Evolutionary conservation across 2,329 filamentous ascomycete species (phyloP), one percentile per base, ranked within the genome.

Genomic region (Curvularia lunata): DNA sequence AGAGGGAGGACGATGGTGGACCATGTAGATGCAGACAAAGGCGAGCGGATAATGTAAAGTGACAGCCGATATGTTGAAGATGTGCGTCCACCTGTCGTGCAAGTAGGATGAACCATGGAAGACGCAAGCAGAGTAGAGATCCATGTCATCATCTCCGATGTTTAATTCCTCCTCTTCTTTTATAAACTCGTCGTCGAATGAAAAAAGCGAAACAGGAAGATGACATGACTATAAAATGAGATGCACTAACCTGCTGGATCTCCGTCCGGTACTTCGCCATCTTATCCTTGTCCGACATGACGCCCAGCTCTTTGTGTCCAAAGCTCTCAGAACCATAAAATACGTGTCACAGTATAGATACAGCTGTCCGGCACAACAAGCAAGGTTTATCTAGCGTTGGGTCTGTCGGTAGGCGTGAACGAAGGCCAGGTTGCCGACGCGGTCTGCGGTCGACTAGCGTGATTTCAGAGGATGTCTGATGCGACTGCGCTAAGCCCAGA

Each of bases 181-280:
- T 16, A 13, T 4, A 9, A 2, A 40, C 16, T 49, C 28, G 25
- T n/a, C 4, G 8, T 9, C 10, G 5, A 1, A 7, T 23, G 0
- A 28, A 23, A 40, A 40, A 4, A 19, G 38, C 1, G 18, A 27
- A 50, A 53, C 18, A 7, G 30, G 21, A 9, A 32, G 12, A 42
- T 34, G 37, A 40, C 41, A 18, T 41, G 16, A 32, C 9, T 40
- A 28, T 37, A 54, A 45, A 16, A 16, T 5, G 27, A 49, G 23
- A 16, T 30, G 16, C 37, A 79, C 88, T 80, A 76, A 93, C 91
- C 90, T 96, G 94, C 80, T 97, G 95, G 80, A 99, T 99, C 84
- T 99, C 95, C 81, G 96, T 92, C 77, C 93, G 88, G 79, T 98
- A 99, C 79, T 97, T 98, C 78, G 86, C 88, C 70, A 85, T 85